Conservation (phyloP, 345 rosid species). For the Durio zibethinus region DNA sequence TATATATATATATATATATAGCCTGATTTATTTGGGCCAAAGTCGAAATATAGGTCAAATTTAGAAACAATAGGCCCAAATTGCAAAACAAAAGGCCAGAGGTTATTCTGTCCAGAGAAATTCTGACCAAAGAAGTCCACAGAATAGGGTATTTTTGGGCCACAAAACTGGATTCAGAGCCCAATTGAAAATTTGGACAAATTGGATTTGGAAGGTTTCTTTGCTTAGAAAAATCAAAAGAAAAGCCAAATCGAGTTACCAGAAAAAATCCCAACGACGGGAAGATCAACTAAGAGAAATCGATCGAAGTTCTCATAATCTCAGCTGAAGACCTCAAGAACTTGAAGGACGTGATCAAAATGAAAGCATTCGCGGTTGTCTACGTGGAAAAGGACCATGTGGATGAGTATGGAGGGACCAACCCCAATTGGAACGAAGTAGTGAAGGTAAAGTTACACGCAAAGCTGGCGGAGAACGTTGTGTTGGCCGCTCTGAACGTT, state of each 20-base stretch:
- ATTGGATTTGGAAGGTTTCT: neutral
- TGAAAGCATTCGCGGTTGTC: slow-evolving; percentile 74
- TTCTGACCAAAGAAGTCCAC: neutral
- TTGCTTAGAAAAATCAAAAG: neutral
- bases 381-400: slow-evolving; percentile 72
- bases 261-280: neutral
- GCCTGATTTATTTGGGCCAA: neutral
- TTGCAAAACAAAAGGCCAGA: neutral
- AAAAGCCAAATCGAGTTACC: neutral
- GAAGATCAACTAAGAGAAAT: slow-evolving; percentile 16
- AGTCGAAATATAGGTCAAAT: neutral
- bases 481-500: slow-evolving; percentile 71
- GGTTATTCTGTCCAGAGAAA: neutral
- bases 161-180: neutral
- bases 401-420: slow-evolving; percentile 45
- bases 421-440: slow-evolving; percentile 84
- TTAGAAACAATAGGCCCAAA: neutral
- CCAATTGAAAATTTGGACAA: neutral
- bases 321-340: slow-evolving; percentile 70
- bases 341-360: slow-evolving; percentile 45
- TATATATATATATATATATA: too few relatives aligned
- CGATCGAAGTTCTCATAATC: slow-evolving; percentile 42
- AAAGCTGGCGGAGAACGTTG: slow-evolving; percentile 61
- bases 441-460: slow-evolving; percentile 54
- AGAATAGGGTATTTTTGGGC: too few relatives aligned